Conservation (phyloP, 331 rosid species). For the Quercus phellos region DNA sequence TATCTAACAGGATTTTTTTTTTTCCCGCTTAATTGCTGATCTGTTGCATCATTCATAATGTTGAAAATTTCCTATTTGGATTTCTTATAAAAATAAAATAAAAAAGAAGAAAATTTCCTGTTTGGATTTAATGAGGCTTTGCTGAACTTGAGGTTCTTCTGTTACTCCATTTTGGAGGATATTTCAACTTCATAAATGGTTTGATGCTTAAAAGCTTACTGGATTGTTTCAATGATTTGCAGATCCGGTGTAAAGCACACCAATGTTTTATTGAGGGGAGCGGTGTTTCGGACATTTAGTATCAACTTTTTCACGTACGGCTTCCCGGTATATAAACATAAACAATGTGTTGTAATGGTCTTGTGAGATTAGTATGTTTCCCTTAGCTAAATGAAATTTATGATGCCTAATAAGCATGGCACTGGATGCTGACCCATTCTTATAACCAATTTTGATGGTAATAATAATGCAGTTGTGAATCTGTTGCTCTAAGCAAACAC, state of each 20-base stretch:
- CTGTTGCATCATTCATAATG: not conserved
- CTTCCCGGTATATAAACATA: slow-evolving; percentile 83
- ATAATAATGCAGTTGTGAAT: not conserved
- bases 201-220: slow-evolving; percentile 19
- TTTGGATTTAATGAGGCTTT: not conserved
- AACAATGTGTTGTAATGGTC: slow-evolving; percentile 31
- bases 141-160: not conserved
- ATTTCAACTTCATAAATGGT: not conserved
- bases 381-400: not conserved
- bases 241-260: slow-evolving; percentile 94
- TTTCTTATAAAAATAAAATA: not conserved
- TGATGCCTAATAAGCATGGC: not conserved
- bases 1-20: not conserved
- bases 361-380: slow-evolving; percentile 6
- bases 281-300: slow-evolving; percentile 82
- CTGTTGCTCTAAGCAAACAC: not conserved
- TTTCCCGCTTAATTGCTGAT: not conserved
- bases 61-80: not conserved
- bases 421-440: not conserved
- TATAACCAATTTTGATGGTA: not conserved
- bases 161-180: slow-evolving; percentile 6
- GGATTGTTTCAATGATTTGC: slow-evolving; percentile 30
- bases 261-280: slow-evolving; percentile 78
- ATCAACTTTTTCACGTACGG: slow-evolving; percentile 99
- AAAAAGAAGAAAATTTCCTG: not conserved